Evolutionary conservation across 164 flowering plant genomes (phyloP), one percentile per base, ranked within the genome.

Genomic region (Platanus orientalis): DNA sequence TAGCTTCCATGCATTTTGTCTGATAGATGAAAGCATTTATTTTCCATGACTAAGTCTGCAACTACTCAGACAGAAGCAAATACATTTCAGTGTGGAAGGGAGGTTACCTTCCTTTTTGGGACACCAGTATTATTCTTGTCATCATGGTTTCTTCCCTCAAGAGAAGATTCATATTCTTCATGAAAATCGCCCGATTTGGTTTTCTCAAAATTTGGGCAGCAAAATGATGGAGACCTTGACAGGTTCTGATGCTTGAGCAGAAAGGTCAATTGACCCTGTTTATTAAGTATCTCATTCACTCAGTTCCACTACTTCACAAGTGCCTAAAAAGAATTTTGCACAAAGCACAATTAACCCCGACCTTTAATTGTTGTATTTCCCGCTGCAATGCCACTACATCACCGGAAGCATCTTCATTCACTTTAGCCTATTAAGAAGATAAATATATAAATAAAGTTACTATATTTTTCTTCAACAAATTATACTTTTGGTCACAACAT

Each of bases 331-430:
- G 17, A 61, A 54, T 57, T 2, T 17, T 30, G 7, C 60, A 49
- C 52, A 58, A 27, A 29, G 5, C 54, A 27, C 14, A 57, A 30
- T 16, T 63, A 57, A 53, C 12, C 19, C 28, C 54, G 57, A 85
- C 98, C 95, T 88, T 89, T 59, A 90, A 61, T 36, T 81, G 79
- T 54, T 84, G 86, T 62, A 92, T 85, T 75, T 88, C 90, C 27
- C 68, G 75, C 69, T 88, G 96, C 71, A 89, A 76, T 54, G 86
- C 86, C 52, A 66, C 61, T 13, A 89, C 83, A 69, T 89, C 89
- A 52, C 90, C 94, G 5, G 94, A 87, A 69, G 96, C 86, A 80
- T 86, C 94, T 78, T 92, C 97, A 69, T 92, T 92, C 54, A 89
- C 92, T 72, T 79, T 84, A 54, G 97, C 97, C 97, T 92, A 63